Evolutionary conservation across 805 yeast species (phyloP).

Genomic region (Suhomyces sp.): DNA sequence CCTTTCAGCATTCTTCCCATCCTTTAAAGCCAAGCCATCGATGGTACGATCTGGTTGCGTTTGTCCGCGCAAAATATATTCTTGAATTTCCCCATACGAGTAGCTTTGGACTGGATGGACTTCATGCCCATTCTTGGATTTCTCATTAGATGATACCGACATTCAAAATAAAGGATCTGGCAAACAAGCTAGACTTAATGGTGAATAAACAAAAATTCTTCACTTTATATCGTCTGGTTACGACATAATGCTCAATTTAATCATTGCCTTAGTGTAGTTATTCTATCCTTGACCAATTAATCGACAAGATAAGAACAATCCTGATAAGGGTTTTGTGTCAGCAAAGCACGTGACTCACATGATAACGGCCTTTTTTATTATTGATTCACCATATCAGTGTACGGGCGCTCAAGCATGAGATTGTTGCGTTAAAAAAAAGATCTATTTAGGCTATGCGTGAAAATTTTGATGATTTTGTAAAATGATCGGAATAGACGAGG

Average conservation of each 20-base stretch:
- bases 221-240: not conserved
- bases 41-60: slow-evolving; percentile 1
- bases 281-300: not conserved
- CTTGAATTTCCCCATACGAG: not conserved
- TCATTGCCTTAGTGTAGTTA: not conserved
- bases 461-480: not conserved
- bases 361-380: not conserved
- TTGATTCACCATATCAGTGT: not conserved
- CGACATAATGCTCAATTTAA: not conserved
- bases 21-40: slow-evolving; percentile 4
- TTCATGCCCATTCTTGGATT: not conserved
- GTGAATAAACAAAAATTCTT: not conserved
- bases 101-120: slow-evolving; percentile 6
- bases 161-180: not conserved
- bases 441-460: not conserved
- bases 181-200: not conserved
- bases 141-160: not conserved
- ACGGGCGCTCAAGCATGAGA: not conserved
- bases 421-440: not conserved
- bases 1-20: slow-evolving; percentile 8
- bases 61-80: not conserved
- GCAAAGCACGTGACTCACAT: not conserved
- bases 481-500: not conserved
- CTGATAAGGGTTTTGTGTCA: not conserved
- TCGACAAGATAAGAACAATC: not conserved